Percentiles rank a stretch among this genome's conserved stretches.
Conservation (phyloP, 2,329 filamentous ascomycete species). For the Fusarium nygamai region DNA sequence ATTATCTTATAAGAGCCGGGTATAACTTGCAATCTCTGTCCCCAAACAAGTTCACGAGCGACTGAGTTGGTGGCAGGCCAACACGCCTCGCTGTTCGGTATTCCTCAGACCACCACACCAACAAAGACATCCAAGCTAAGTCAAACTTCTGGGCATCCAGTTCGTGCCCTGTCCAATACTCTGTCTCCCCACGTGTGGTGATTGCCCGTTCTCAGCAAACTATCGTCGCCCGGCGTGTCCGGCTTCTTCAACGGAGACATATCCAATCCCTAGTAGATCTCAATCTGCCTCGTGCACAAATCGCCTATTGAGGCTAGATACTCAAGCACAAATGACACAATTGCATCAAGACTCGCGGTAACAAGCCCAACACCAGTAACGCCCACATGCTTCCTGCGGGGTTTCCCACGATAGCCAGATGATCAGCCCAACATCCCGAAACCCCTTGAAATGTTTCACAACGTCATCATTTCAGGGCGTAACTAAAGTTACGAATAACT, state of each 20-base stretch:
- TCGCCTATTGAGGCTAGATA: slow-evolving; percentile 21
- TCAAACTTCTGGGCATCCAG: slow-evolving; percentile 1
- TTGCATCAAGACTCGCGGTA: slow-evolving; percentile 1
- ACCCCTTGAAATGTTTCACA: slow-evolving; percentile 8
- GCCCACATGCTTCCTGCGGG: background rate
- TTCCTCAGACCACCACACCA: slow-evolving; percentile 25
- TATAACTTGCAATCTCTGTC: slow-evolving; percentile 15
- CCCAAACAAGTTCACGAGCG: background rate
- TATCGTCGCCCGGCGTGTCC: slow-evolving; percentile 16
- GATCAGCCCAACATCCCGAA: background rate
- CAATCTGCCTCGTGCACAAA: slow-evolving; percentile 14
- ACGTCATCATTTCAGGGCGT: slow-evolving; percentile 10
- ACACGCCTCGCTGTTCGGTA: background rate
- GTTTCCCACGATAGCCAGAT: background rate
- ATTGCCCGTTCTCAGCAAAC: slow-evolving; percentile 4
- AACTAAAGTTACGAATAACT: slow-evolving; percentile 6
- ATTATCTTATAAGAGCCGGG: slow-evolving; percentile 17
- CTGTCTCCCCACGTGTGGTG: slow-evolving; percentile 27
- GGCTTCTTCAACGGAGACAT: background rate
- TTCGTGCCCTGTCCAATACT: slow-evolving; percentile 18
- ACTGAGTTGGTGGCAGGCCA: slow-evolving; percentile 2
- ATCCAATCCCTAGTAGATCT: slow-evolving; percentile 20
- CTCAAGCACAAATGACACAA: slow-evolving; percentile 21
- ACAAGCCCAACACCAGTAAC: background rate
- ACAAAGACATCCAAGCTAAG: slow-evolving; percentile 15